Evolutionary conservation across 2,329 filamentous ascomycete species (phyloP), one percentile per base, ranked within the genome.

Genomic region (Xylaria sp.): DNA sequence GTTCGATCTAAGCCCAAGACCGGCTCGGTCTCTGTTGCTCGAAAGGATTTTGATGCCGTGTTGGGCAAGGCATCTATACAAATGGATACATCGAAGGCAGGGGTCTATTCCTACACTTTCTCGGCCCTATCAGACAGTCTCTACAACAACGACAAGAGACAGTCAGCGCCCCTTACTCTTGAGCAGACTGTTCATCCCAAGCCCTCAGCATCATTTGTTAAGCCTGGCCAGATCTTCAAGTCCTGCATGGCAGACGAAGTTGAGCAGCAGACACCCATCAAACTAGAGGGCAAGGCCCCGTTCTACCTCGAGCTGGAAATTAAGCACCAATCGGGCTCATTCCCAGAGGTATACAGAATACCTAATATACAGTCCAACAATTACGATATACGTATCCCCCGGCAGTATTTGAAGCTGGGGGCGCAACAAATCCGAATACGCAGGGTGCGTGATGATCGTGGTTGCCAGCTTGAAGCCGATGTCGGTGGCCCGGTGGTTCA

Each of bases 301-400:
- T 99, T 99, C 82, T 91, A 90, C 56, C 84, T 99, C 4, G 96
- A 98, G 78, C 87, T 98, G 27, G 94, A 95, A 76, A 93, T 99
- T 80, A 97, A 94, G 82, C 95, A 98, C 75, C 92, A 97, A 76
- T 91, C 92, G 62, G 92, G 90, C 30, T 88, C 89, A 9, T 90
- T 91, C 70, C 90, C 94, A 0, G 94, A 98, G 77, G 88, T 92
- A 21, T 91, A 97, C 78, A 89, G 90, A 58, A 90, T 98, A 71
- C 89, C 92, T 9, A 91, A 93, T 71, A 94, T 99, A 75, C 86
- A 89, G 65, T 86, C 88, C 30, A 91, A 90, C 77, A 86, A 86
- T 45, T 93, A 94, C 79, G 89, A 91, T 61, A 90, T 99, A 75
- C 89, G 90, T 67, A 93, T 99, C 68, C 95, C 96, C 50, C 91